Evolutionary conservation across 2,329 filamentous ascomycete species (phyloP), one percentile per base, ranked within the genome.

Genomic region (Colletotrichum salicis): DNA sequence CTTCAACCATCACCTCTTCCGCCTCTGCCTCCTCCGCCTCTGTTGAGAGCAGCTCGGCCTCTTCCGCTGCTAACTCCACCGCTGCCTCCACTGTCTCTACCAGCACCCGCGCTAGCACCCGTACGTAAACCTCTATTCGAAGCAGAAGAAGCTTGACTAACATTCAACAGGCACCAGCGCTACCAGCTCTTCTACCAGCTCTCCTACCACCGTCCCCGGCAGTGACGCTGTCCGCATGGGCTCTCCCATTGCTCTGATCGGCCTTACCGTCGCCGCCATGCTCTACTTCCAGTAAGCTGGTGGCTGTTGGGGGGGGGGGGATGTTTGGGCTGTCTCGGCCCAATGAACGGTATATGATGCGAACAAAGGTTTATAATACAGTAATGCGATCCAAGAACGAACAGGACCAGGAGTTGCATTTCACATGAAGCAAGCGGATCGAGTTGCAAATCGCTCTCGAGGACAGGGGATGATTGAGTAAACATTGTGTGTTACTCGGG

Each of bases 251-350:
- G 83, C 82, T 54, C 77, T 84, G 35, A 77, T 84, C 74, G 76
- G 83, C 41, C 78, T 82, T 56, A 79, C 82, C 45, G 77, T 82
- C 52, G 82, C 81, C 64, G 80, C 81, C 63, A 80, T 84, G 73
- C 70, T 83, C 74, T 82, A 83, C 81, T 82, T 84, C 74, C 82
- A 84, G 79, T 84, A 82, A 78, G 64, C 70, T 55, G 54, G 33
- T 55, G 35, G 31, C 29, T 35, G 24, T 48, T 29, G 56, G 41
- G n/a, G n/a, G n/a, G n/a, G n/a, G n/a, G n/a, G n/a, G 57, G 57
- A 62, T 15, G 13, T 33, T 33, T 13, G 54, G 55, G 55, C 48
- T 22, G 31, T 57, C n/a, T 45, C 27, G 48, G 64, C 35, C 29
- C 57, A 58, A 60, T 52, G 41, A 58, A 37, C 33, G 59, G 68